Evolutionary conservation across 768 basidiomycete genomes (phyloP).

Genomic region (Strobilomyces echinocephalus): DNA sequence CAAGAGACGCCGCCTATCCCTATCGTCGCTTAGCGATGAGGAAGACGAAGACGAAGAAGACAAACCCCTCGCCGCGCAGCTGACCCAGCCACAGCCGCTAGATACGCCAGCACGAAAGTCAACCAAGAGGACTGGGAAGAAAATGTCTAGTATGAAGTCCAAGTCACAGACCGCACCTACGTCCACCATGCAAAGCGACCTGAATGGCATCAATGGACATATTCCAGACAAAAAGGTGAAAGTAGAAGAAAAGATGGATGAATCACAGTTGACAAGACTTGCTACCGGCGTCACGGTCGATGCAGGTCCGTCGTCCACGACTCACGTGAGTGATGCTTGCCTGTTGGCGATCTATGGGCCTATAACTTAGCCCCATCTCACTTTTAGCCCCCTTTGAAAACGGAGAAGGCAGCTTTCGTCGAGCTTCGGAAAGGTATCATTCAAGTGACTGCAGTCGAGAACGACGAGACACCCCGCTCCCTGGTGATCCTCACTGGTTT

Average conservation of each 20-base stretch:
- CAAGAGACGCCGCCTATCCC: conserved; percentile 54
- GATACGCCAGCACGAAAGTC: conserved; percentile 31
- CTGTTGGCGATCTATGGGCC: background rate
- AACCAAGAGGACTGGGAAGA: conserved; percentile 49
- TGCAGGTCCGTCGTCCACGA: conserved; percentile 42
- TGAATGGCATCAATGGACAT: conserved; percentile 42
- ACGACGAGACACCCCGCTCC: conserved; percentile 71
- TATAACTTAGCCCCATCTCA: conserved; percentile 2
- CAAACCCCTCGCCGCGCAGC: conserved; percentile 49
- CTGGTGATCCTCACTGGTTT: conserved; percentile 87
- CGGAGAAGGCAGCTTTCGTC: conserved; percentile 73
- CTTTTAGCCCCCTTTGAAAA: conserved; percentile 47
- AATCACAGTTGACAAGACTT: conserved; percentile 68
- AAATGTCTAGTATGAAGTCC: conserved; percentile 51
- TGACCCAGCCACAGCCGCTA: conserved; percentile 28
- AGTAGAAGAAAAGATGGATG: conserved; percentile 76
- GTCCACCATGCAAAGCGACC: conserved; percentile 36
- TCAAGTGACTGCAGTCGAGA: conserved; percentile 76
- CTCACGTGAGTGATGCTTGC: conserved; percentile 38
- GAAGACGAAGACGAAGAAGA: conserved; percentile 56
- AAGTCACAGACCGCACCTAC: conserved; percentile 56
- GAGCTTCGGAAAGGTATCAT: conserved; percentile 85
- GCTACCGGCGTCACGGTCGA: conserved; percentile 81
- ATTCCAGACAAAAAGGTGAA: conserved; percentile 54
- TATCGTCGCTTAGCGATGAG: conserved; percentile 47